Conservation (phyloP, 1,284 basidiomycete species). For the Austroboletus niveus region DNA sequence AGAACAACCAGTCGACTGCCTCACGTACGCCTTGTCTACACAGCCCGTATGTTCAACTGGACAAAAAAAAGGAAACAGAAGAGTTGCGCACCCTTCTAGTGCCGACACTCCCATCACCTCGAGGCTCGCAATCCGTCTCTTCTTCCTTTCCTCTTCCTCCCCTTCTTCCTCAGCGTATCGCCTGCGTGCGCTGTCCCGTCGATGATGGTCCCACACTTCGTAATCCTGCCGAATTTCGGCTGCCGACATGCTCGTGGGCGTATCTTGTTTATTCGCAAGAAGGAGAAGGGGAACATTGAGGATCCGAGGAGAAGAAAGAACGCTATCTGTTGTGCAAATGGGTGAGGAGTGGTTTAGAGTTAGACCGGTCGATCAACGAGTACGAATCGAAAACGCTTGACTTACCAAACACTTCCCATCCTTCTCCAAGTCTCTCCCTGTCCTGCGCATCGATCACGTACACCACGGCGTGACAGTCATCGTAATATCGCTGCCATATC, state of each 20-base stretch:
- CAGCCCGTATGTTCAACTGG: neutral
- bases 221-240: constrained; percentile 89
- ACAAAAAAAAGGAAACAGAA: neutral
- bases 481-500: constrained; percentile 93
- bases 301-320: constrained; percentile 82
- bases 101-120: constrained; percentile 91
- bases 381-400: constrained; percentile 1
- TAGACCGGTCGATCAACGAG: no score
- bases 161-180: constrained; percentile 47
- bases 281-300: constrained; percentile 85
- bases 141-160: constrained; percentile 46
- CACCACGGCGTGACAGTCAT: constrained; percentile 91
- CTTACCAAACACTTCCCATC: constrained; percentile 94
- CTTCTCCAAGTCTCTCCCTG: constrained; percentile 80
- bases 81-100: constrained; percentile 72
- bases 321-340: constrained; percentile 57
- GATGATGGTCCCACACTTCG: constrained; percentile 82
- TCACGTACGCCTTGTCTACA: constrained; percentile 83
- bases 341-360: neutral
- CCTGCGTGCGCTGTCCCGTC: constrained; percentile 61
- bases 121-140: constrained; percentile 75
- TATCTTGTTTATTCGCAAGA: constrained; percentile 92
- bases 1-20: constrained; percentile 91
- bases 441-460: constrained; percentile 91
- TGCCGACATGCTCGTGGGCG: constrained; percentile 72